Base-by-base conservation (phyloP, 805 yeast species). In the Kodamaea hsintzibuensis region DNA sequence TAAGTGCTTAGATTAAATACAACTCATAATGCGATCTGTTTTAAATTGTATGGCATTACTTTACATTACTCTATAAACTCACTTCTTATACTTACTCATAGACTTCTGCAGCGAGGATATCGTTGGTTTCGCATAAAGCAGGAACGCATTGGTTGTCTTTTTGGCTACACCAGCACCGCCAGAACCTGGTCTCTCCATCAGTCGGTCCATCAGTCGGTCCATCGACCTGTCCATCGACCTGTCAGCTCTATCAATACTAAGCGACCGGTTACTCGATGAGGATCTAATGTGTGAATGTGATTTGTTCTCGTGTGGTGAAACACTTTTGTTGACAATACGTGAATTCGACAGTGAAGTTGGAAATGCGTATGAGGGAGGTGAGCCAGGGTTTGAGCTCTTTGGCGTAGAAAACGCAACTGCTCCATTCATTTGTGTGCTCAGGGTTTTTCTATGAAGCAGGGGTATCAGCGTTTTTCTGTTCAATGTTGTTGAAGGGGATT, bases 71-170 rank as follows among this genome's bases (percentile, higher is more conserved):
- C 35, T 30, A 30, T 30, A 30, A 44, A 17, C 48, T 45, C 39
- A 45, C 39, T 45, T 43, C 51, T 22, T 17, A 17, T 47, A 35
- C 53, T 68, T 68, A 55, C 67, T 68, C 50, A 65, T 47, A 43
- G 66, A 61, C 55, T 65, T 65, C 49, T 66, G 70, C 42, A 66
- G 61, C 18, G 68, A 63, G 25, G 79, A 72, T 2, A 76, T 65
- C 8, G 80, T 76, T 1, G 80, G 80, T 57, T 70, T 68, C 40
- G 49, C 38, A 37, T 51, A 51, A 27, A 51, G 48, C 49, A 45
- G 49, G 30, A 40, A 48, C 45, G 42, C 40, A 7, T 40, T 18
- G 7, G 44, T 40, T 3, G 44, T 40, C 44, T 40, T 40, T 19
- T 40, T 40, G 44, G 44, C 44, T 19, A 25, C 18, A 40, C 44